Conservation (phyloP, 345 rosid species). For the Camelina neglecta region DNA sequence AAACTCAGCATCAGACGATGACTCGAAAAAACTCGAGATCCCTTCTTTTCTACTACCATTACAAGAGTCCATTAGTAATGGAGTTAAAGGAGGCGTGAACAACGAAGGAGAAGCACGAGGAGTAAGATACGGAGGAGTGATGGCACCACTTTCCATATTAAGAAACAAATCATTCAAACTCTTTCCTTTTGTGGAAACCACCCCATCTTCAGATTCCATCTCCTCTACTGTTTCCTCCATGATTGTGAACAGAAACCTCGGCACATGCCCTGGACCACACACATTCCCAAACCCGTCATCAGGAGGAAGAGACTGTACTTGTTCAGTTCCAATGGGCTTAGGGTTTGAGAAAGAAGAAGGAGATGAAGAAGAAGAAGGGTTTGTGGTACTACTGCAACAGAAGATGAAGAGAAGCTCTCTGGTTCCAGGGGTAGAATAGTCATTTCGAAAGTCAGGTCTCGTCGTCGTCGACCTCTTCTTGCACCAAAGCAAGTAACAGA, state of each 20-base stretch:
- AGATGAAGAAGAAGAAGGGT: slow-evolving; percentile 45
- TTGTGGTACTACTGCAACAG: slow-evolving; percentile 58
- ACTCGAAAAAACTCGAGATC: slow-evolving; percentile 62
- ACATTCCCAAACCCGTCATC: slow-evolving; percentile 32
- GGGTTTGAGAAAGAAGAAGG: slow-evolving; percentile 45
- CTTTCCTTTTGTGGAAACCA: slow-evolving; percentile 57
- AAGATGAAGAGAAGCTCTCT: slow-evolving; percentile 78
- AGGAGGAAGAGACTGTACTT: slow-evolving; percentile 35
- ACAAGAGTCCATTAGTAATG: slow-evolving; percentile 47
- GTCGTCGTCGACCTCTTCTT: slow-evolving; percentile 66
- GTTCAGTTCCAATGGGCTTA: slow-evolving; percentile 48
- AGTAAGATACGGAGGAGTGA: slow-evolving; percentile 85
- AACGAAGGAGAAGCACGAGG: slow-evolving; percentile 91
- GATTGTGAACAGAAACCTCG: slow-evolving; percentile 85
- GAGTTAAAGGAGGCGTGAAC: slow-evolving; percentile 92
- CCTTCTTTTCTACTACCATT: slow-evolving; percentile 45
- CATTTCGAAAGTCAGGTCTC: slow-evolving; percentile 50
- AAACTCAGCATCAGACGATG: slow-evolving; percentile 76
- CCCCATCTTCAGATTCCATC: slow-evolving; percentile 76
- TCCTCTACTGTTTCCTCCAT: slow-evolving; percentile 89
- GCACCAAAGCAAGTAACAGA: slow-evolving; percentile 92
- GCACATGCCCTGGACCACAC: slow-evolving; percentile 64
- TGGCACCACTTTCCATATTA: slow-evolving; percentile 53
- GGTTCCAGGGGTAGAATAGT: slow-evolving; percentile 67
- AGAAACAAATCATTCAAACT: slow-evolving; percentile 78